phyloP scores from a whole-genome alignment of 345 rosid species.

The Psidium guajava region DNA sequence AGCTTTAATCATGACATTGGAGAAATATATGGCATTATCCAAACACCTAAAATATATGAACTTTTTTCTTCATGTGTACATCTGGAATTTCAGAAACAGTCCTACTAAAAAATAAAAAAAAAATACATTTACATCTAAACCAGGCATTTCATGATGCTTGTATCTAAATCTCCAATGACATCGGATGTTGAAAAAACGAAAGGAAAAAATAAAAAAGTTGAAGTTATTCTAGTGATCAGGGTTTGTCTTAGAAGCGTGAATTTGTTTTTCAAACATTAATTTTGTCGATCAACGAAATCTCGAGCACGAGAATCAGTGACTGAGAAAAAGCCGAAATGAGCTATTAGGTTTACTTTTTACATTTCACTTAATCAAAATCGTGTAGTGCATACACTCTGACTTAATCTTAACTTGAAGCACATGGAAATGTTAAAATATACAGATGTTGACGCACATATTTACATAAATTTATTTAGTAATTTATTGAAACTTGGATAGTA shows the following conservation, averaged over 20 bases:
- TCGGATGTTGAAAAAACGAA: background rate
- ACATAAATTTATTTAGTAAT: background rate
- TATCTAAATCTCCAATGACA: background rate
- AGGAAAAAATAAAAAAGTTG: background rate
- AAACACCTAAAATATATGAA: background rate
- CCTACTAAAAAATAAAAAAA: background rate
- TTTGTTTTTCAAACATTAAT: background rate
- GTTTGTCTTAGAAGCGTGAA: background rate
- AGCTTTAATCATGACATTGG: background rate
- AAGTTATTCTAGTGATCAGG: background rate
- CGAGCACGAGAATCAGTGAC: background rate
- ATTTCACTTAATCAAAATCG: background rate
- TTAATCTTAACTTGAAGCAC: background rate
- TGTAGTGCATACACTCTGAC: background rate
- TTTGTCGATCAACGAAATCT: background rate
- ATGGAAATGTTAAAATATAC: background rate
- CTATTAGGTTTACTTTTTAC: background rate
- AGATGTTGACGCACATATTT: background rate
- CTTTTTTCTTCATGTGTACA: background rate
- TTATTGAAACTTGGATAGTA: background rate
- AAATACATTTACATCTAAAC: background rate
- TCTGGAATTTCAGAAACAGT: background rate
- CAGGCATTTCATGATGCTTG: background rate
- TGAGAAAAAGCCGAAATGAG: background rate
- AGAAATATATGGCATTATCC: background rate